Evolutionary conservation across 495 filamentous ascomycete genomes (phyloP).

Genomic region (Tuber microsphaerosporum): DNA sequence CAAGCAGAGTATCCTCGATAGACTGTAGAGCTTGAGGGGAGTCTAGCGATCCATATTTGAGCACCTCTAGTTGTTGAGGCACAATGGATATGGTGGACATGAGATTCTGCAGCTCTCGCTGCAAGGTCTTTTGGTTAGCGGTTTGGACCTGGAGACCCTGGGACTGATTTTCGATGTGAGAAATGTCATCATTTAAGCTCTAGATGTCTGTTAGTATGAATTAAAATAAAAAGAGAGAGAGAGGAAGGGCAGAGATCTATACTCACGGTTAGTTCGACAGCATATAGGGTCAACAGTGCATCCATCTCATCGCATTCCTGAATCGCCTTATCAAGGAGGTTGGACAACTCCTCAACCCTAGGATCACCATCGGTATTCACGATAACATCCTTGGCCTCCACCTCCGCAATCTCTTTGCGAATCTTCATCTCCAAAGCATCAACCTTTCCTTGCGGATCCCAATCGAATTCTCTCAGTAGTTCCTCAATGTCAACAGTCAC

Average conservation of each 20-base stretch:
- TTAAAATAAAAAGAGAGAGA: not conserved
- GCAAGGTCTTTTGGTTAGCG: slow-evolving; percentile 90
- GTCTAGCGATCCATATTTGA: slow-evolving; percentile 68
- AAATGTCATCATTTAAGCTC: slow-evolving; percentile 90
- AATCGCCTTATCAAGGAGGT: slow-evolving; percentile 77
- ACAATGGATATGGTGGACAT: slow-evolving; percentile 84
- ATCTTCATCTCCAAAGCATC: slow-evolving; percentile 77
- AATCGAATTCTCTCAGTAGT: slow-evolving; percentile 79
- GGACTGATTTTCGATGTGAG: slow-evolving; percentile 93
- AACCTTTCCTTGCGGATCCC: slow-evolving; percentile 73
- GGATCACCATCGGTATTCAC: slow-evolving; percentile 83
- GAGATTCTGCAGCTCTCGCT: slow-evolving; percentile 72
- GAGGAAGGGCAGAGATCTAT: slow-evolving; percentile 20
- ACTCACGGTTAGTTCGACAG: slow-evolving; percentile 82
- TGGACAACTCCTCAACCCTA: slow-evolving; percentile 71
- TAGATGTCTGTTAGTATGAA: slow-evolving; percentile 47
- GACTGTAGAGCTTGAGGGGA: slow-evolving; percentile 61
- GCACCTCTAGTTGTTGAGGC: slow-evolving; percentile 59
- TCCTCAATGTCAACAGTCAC: slow-evolving; percentile 60
- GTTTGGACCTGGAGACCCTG: slow-evolving; percentile 95
- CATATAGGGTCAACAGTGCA: slow-evolving; percentile 83
- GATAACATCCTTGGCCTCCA: slow-evolving; percentile 89
- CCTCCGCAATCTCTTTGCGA: slow-evolving; percentile 76
- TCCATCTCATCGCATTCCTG: slow-evolving; percentile 93
- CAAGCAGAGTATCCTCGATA: slow-evolving; percentile 69